Evolutionary conservation across 2,329 filamentous ascomycete genomes (phyloP).

Genomic region (Colletotrichum sp.): DNA sequence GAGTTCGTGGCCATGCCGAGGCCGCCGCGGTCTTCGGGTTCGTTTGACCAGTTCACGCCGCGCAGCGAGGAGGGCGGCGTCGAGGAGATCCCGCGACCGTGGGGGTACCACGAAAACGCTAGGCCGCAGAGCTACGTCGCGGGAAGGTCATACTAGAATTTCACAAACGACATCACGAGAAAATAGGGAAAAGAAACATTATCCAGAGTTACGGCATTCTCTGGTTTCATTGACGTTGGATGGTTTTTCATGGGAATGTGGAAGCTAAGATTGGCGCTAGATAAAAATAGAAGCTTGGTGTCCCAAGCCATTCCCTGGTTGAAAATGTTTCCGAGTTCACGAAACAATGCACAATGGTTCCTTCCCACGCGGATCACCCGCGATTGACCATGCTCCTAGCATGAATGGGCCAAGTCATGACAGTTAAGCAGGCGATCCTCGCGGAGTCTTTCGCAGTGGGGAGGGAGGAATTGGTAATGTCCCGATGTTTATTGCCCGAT

Average conservation of each 20-base stretch:
- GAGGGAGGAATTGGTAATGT: too few species aligned
- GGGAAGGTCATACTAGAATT: conserved; percentile 6
- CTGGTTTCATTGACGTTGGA: background rate
- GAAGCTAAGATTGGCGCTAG: background rate
- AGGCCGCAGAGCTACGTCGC: conserved; percentile 12
- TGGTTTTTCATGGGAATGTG: background rate
- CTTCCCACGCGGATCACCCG: background rate
- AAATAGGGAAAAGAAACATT: too few species aligned
- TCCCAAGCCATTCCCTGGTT: background rate
- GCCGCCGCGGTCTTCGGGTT: background rate
- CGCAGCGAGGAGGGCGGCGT: background rate
- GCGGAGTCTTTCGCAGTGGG: too few species aligned
- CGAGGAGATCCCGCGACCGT: background rate
- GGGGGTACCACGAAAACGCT: background rate
- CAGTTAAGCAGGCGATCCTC: background rate
- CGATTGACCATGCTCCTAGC: background rate
- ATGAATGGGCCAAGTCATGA: background rate
- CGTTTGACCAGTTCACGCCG: conserved; percentile 3
- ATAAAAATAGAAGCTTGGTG: background rate
- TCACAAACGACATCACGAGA: background rate
- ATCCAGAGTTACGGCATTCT: background rate
- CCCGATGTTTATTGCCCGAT: too few species aligned
- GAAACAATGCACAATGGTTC: background rate
- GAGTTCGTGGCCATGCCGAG: conserved; percentile 8
- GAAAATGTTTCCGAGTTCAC: background rate